Evolutionary conservation across 1,139 yeast genomes (phyloP).

Genomic region (Pichia inconspicua): DNA sequence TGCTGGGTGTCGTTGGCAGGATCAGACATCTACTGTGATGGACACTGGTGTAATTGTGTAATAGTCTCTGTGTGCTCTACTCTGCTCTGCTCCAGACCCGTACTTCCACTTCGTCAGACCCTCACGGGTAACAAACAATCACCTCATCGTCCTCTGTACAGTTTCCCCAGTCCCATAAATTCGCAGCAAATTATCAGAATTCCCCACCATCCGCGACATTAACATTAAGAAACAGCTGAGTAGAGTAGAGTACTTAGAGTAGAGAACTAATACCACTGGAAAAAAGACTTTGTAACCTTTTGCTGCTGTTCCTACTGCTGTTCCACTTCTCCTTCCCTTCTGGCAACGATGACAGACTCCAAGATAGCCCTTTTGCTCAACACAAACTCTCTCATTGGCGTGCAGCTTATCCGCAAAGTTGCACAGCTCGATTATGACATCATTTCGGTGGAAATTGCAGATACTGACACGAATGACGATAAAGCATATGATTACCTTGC

Average conservation of each 20-base stretch:
- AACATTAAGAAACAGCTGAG: too few species aligned
- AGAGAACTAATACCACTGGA: too few species aligned
- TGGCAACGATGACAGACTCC: neutral
- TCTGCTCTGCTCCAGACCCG: too few species aligned
- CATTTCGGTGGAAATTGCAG: neutral
- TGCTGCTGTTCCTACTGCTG: neutral
- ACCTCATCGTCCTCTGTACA: too few species aligned
- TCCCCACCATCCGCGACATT: too few species aligned
- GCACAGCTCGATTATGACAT: conserved; percentile 3
- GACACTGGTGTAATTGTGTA: too few species aligned
- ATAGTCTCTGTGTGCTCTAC: too few species aligned
- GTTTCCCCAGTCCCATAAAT: too few species aligned
- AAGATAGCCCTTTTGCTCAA: conserved; percentile 7
- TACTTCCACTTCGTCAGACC: too few species aligned
- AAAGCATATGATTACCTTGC: neutral
- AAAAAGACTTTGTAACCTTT: too few species aligned
- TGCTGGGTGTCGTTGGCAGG: conserved; percentile 4
- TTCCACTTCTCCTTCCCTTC: neutral
- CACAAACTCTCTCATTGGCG: conserved; percentile 6
- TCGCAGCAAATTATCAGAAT: too few species aligned
- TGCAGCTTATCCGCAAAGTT: conserved; percentile 1
- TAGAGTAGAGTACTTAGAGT: too few species aligned
- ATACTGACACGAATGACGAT: neutral
- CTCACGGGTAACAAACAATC: neutral
- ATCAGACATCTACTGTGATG: neutral